Evolutionary conservation across 441 rosid species (phyloP).

Genomic region (Bruguiera hainesii): DNA sequence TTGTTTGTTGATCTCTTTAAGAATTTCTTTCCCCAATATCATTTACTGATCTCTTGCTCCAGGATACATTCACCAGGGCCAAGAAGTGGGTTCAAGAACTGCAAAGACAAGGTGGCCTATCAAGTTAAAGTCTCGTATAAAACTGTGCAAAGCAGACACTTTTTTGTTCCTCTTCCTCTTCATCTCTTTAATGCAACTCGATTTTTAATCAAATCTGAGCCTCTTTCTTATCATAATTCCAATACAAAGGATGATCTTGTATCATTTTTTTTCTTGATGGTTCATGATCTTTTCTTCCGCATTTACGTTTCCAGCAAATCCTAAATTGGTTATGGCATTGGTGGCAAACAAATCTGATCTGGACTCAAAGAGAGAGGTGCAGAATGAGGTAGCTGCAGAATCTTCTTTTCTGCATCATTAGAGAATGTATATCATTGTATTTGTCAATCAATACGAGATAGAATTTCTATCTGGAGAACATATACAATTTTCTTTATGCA

Average conservation of each 20-base stretch:
- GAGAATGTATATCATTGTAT: neutral
- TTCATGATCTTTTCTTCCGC: neutral
- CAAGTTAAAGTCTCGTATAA: neutral
- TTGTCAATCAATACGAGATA: neutral
- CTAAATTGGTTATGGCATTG: constrained; percentile 6
- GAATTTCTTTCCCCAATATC: neutral
- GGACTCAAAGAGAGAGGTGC: constrained; percentile 52
- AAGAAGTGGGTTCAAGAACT: constrained; percentile 66
- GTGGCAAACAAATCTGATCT: constrained; percentile 54
- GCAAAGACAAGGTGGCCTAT: constrained; percentile 50
- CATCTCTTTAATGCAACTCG: too few species aligned
- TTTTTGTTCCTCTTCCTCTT: too few species aligned
- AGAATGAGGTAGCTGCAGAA: constrained; percentile 44
- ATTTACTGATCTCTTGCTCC: constrained; percentile 12
- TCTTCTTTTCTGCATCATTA: neutral
- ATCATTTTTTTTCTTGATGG: neutral
- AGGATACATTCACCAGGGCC: constrained; percentile 55
- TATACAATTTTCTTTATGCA: too few species aligned
- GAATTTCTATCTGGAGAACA: too few species aligned
- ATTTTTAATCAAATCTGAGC: too few species aligned
- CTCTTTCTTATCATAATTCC: too few species aligned
- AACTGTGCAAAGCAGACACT: too few species aligned
- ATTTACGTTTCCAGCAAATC: neutral
- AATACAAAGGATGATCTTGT: too few species aligned
- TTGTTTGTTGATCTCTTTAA: neutral